Evolutionary conservation across 805 yeast genomes (phyloP).

Genomic region (Ogataea chonburiensis): DNA sequence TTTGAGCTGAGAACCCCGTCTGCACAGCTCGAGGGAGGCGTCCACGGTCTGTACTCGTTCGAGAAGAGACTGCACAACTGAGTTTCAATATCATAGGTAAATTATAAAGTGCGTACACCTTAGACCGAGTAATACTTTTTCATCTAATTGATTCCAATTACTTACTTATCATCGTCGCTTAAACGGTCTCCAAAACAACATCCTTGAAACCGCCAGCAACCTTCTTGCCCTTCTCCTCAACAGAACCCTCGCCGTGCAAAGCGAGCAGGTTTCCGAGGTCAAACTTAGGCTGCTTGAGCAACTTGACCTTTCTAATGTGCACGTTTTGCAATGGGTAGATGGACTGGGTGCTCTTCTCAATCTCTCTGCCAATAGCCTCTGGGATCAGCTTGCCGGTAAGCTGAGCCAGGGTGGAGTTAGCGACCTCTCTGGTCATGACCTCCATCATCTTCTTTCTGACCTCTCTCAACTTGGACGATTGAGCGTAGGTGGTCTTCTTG

Average conservation of each 20-base stretch:
- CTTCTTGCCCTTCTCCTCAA: constrained; percentile 98
- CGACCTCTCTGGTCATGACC: constrained; percentile 94
- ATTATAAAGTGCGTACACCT: too few species aligned
- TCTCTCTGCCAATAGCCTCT: constrained; percentile 98
- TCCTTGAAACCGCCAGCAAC: constrained; percentile 95
- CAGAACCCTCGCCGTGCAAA: constrained; percentile 93
- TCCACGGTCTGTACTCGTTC: constrained; percentile 91
- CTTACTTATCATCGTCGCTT: constrained; percentile 39
- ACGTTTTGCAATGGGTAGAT: constrained; percentile 98
- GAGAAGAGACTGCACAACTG: constrained; percentile 96
- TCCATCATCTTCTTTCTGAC: constrained; percentile 96
- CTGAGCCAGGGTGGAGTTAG: constrained; percentile 93
- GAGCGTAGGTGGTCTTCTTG: constrained; percentile 97
- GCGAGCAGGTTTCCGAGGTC: constrained; percentile 95
- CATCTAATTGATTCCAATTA: constrained; percentile 11
- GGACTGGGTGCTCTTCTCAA: constrained; percentile 91
- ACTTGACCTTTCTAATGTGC: constrained; percentile 98
- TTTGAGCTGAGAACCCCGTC: constrained; percentile 98
- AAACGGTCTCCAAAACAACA: constrained; percentile 96
- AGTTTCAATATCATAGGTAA: too few species aligned
- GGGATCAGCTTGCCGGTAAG: constrained; percentile 96
- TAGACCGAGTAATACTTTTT: too few species aligned
- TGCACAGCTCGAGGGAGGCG: constrained; percentile 99
- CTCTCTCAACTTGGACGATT: constrained; percentile 95
- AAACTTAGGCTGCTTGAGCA: constrained; percentile 98